A percentile compares a stretch with the other conserved stretches of the same genome.
Evolutionary conservation across 345 rosid genomes (phyloP).

Genomic region (Microcos paniculata): DNA sequence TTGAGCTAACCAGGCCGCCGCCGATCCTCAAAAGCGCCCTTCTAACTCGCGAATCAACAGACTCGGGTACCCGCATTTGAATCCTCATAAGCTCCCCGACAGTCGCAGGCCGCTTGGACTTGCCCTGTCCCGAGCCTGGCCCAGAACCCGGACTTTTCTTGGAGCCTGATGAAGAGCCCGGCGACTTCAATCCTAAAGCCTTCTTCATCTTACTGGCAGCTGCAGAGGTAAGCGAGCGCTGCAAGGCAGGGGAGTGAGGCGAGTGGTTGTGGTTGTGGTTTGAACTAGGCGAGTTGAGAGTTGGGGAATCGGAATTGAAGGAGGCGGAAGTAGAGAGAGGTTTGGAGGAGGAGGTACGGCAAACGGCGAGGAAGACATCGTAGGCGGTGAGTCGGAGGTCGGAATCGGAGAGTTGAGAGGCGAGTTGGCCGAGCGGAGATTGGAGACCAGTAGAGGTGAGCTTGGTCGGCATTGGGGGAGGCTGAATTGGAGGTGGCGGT

Average conservation of each 20-base stretch:
- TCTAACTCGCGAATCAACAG: constrained; percentile 81
- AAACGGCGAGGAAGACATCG: constrained; percentile 90
- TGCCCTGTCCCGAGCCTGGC: constrained; percentile 55
- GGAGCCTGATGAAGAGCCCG: constrained; percentile 61
- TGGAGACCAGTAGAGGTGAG: constrained; percentile 47
- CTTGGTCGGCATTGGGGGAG: constrained; percentile 26
- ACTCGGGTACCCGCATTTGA: constrained; percentile 84
- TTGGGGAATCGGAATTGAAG: constrained; percentile 49
- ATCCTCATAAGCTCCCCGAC: constrained; percentile 90
- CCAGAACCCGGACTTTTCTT: constrained; percentile 68
- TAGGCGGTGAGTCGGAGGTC: constrained; percentile 83
- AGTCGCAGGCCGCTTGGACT: constrained; percentile 60
- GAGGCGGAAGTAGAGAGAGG: constrained; percentile 47
- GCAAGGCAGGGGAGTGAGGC: constrained; percentile 55
- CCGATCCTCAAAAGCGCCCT: constrained; percentile 83
- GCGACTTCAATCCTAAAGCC: constrained; percentile 82
- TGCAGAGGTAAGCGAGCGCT: constrained; percentile 84
- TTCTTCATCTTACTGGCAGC: constrained; percentile 98
- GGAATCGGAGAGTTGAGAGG: constrained; percentile 61
- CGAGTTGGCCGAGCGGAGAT: constrained; percentile 80
- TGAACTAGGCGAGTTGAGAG: constrained; percentile 11
- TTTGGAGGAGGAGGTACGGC: constrained; percentile 79
- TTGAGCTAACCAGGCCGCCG: constrained; percentile 73
- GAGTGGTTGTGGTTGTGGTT: constrained; percentile 26
- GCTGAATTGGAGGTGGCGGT: constrained; percentile 31